phyloP scores from a whole-genome alignment of 225 moss, liverwort and hornwort genomes.

The Polytrichum formosum region DNA sequence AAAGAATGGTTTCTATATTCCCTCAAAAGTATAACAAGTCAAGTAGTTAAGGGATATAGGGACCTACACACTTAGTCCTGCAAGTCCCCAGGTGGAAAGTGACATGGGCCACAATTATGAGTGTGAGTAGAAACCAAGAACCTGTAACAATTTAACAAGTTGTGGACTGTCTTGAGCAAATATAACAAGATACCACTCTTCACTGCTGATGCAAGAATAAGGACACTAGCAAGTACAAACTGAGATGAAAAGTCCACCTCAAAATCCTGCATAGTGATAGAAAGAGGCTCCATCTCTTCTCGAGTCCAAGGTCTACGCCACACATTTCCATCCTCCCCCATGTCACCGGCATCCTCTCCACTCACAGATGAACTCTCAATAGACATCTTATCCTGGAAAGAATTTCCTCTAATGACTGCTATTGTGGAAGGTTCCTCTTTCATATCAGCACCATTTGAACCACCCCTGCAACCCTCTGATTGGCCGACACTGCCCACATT shows the following conservation, averaged over 20 bases:
- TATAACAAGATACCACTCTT: too few relatives aligned
- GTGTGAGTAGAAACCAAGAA: too few relatives aligned
- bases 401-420: slow-evolving; percentile 45
- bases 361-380: slow-evolving; percentile 48
- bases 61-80: too few relatives aligned
- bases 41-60: too few relatives aligned
- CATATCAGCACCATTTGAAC: slow-evolving; percentile 24
- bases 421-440: slow-evolving; percentile 57
- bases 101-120: too few relatives aligned
- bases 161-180: too few relatives aligned
- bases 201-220: too few relatives aligned
- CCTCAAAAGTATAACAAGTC: too few relatives aligned
- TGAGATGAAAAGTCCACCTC: slow-evolving; percentile 45
- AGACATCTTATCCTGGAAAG: slow-evolving; percentile 20
- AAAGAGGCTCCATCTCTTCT: slow-evolving; percentile 72
- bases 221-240: too few relatives aligned
- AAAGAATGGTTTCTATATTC: too few relatives aligned
- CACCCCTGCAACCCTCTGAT: slow-evolving; percentile 5
- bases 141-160: too few relatives aligned
- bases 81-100: too few relatives aligned
- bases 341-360: slow-evolving; percentile 37
- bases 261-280: slow-evolving; percentile 97
- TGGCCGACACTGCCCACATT: slow-evolving; percentile 14
- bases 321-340: slow-evolving; percentile 28
- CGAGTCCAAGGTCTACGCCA: slow-evolving; percentile 73